Conservation (phyloP, 164 flowering plant species). For the Macadamia tetraphylla region DNA sequence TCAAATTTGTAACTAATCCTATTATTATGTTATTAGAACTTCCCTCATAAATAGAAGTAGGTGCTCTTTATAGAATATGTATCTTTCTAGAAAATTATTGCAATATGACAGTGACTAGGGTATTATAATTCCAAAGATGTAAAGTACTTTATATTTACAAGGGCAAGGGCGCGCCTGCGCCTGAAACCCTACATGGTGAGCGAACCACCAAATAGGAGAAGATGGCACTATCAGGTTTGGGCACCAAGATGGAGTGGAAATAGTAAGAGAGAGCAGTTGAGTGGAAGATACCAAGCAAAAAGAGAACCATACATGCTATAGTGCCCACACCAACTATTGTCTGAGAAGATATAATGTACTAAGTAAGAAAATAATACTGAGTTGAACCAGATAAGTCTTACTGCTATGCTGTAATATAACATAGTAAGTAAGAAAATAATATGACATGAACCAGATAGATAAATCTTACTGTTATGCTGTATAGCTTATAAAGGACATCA, state of each 20-base stretch:
- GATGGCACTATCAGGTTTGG: no score
- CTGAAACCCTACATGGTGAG: no score
- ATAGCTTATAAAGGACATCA: constrained; percentile 77
- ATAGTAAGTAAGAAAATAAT: no score
- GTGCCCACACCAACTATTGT: background rate
- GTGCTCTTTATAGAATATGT: background rate
- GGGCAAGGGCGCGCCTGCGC: no score
- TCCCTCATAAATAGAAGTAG: background rate
- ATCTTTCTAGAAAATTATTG: background rate
- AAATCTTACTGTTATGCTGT: constrained; percentile 46
- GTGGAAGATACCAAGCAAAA: background rate
- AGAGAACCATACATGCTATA: background rate
- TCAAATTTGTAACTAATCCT: background rate
- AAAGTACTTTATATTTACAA: no score
- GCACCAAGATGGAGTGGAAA: background rate
- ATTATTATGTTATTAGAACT: background rate
- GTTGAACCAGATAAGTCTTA: background rate
- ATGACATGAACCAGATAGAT: background rate
- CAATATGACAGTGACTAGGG: background rate
- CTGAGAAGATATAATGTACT: background rate
- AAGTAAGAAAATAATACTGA: no score
- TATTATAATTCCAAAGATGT: background rate
- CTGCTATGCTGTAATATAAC: constrained; percentile 48
- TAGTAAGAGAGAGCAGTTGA: background rate
- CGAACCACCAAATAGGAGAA: no score